Evolutionary conservation across 441 rosid species (phyloP).

Genomic region (Adansonia rubrostipa): DNA sequence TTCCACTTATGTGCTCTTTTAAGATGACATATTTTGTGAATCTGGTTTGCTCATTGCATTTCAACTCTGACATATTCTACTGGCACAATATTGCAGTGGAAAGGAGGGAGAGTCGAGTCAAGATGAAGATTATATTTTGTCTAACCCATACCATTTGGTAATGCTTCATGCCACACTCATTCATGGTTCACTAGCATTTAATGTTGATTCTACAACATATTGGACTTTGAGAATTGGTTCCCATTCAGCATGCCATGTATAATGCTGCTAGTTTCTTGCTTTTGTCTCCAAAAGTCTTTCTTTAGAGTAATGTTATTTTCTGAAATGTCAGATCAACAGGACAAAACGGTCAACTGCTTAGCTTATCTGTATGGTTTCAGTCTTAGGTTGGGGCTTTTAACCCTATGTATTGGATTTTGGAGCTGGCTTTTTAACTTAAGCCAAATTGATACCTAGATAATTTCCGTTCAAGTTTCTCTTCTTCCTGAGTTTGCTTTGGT

Average conservation of each 20-base stretch:
- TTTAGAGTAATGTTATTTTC: background rate
- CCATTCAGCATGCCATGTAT: background rate
- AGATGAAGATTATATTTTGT: slow-evolving; percentile 86
- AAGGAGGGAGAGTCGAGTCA: slow-evolving; percentile 73
- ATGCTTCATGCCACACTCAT: slow-evolving; percentile 27
- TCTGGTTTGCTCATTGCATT: slow-evolving; percentile 24
- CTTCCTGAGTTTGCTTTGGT: slow-evolving; percentile 10
- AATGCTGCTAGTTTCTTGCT: slow-evolving; percentile 1
- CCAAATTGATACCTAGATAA: background rate
- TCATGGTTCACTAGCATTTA: slow-evolving; percentile 12
- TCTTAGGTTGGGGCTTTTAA: slow-evolving; percentile 11
- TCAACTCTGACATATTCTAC: slow-evolving; percentile 29
- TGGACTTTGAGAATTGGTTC: slow-evolving; percentile 23
- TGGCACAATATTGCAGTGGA: slow-evolving; percentile 56
- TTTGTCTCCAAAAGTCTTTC: background rate
- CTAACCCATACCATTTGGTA: slow-evolving; percentile 98
- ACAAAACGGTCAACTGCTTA: background rate
- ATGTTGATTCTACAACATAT: slow-evolving; percentile 21
- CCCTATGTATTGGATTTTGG: background rate
- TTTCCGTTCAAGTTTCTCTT: slow-evolving; percentile 16
- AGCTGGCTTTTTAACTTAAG: slow-evolving; percentile 15
- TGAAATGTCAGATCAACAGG: background rate
- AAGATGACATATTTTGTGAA: slow-evolving; percentile 16
- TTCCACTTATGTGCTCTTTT: slow-evolving; percentile 20
- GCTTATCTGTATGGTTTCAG: background rate